Evolutionary conservation across 306 rosid species (phyloP).

Genomic region (Fragaria vesca): DNA sequence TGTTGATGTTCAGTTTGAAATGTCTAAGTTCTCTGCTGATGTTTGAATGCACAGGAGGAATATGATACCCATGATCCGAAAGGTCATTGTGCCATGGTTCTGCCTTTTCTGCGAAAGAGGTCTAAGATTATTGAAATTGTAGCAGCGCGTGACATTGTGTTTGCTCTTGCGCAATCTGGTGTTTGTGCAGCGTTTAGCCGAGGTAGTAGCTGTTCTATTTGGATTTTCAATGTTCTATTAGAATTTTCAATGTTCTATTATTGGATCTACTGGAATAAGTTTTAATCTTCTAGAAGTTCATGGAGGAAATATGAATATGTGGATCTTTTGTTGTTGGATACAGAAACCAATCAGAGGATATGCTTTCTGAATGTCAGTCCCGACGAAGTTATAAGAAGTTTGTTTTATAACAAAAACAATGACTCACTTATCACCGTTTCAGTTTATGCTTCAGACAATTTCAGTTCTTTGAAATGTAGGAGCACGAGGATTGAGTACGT

Average conservation of each 20-base stretch:
- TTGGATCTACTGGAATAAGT: constrained; percentile 7
- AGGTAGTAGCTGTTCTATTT: constrained; percentile 39
- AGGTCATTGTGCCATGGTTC: constrained; percentile 49
- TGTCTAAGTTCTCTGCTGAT: constrained; percentile 1
- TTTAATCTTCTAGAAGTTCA: constrained; percentile 23
- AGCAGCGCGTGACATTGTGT: constrained; percentile 74
- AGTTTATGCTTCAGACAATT: constrained; percentile 90
- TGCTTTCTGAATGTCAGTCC: constrained; percentile 84
- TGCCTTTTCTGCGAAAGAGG: constrained; percentile 77
- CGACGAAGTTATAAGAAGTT: constrained; percentile 88
- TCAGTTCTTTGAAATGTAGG: constrained; percentile 92
- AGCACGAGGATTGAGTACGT: constrained; percentile 87
- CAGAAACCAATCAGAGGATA: constrained; percentile 85
- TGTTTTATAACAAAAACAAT: constrained; percentile 88
- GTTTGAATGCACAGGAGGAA: constrained; percentile 43
- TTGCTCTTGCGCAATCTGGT: constrained; percentile 87
- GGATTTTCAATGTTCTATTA: neutral
- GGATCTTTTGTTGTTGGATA: constrained; percentile 33
- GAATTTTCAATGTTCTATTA: neutral
- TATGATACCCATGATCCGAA: constrained; percentile 84
- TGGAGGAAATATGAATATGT: constrained; percentile 1
- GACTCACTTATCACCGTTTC: constrained; percentile 92
- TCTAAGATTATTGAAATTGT: constrained; percentile 79
- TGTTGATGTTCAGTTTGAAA: neutral
- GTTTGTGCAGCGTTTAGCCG: constrained; percentile 89